Evolutionary conservation across 495 filamentous ascomycete species (phyloP).

Genomic region (Recurvomyces mirabilis): DNA sequence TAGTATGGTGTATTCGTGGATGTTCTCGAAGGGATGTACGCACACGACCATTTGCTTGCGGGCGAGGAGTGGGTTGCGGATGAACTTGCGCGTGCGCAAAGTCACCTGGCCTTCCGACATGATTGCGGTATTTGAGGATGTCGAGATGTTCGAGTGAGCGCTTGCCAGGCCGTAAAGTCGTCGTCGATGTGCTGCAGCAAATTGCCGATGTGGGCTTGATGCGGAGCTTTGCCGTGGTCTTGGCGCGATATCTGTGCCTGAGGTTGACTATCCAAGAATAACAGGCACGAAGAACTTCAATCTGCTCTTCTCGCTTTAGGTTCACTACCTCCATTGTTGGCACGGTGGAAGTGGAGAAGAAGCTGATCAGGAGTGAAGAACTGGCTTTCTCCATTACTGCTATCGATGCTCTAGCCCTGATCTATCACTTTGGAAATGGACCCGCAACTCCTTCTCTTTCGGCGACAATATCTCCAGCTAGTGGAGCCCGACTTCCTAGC

Average conservation of each 20-base stretch:
- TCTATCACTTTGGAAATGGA: too few relatives aligned
- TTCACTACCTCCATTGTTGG: too few relatives aligned
- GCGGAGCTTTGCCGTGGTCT: too few relatives aligned
- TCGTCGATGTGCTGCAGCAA: neutral
- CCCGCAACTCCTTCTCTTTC: constrained; percentile 34
- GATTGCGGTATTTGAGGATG: constrained; percentile 19
- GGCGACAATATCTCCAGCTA: constrained; percentile 58
- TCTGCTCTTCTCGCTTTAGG: too few relatives aligned
- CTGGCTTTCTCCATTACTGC: too few relatives aligned
- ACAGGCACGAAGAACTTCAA: too few relatives aligned
- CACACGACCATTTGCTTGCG: constrained; percentile 99
- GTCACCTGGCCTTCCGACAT: constrained; percentile 93
- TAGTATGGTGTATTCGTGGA: too few relatives aligned
- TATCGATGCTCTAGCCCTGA: too few relatives aligned
- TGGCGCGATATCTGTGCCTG: neutral
- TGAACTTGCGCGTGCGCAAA: constrained; percentile 99
- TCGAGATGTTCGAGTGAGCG: constrained; percentile 8
- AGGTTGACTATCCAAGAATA: too few relatives aligned
- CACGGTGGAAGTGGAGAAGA: too few relatives aligned
- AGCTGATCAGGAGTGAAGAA: too few relatives aligned
- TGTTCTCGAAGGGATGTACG: too few relatives aligned
- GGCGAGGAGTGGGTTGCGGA: constrained; percentile 95
- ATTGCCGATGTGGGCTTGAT: constrained; percentile 1
- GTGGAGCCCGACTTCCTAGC: constrained; percentile 44
- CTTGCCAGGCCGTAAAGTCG: constrained; percentile 14